Evolutionary conservation across 2,329 filamentous ascomycete species (phyloP).

Genomic region (Xylariales sp.): DNA sequence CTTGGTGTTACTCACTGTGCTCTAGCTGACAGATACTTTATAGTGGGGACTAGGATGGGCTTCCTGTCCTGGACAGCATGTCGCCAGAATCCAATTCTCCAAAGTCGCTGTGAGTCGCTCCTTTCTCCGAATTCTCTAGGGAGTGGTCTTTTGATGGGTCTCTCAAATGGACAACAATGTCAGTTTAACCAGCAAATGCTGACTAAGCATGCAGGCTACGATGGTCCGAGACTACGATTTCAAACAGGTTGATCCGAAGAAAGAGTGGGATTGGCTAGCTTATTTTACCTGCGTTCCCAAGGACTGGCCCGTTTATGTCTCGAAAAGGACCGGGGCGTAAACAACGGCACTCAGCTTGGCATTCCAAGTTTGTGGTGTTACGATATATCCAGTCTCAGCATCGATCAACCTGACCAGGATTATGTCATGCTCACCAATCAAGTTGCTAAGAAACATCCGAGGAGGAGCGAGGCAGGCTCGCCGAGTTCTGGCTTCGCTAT

Average conservation of each 20-base stretch:
- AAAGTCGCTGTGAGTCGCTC: slow-evolving; percentile 6
- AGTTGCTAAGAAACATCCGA: too few species aligned
- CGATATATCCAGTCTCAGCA: too few species aligned
- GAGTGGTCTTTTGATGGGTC: too few species aligned
- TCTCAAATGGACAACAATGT: too few species aligned
- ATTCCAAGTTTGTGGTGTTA: too few species aligned
- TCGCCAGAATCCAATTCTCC: slow-evolving; percentile 5
- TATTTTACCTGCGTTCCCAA: slow-evolving; percentile 10
- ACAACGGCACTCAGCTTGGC: background rate
- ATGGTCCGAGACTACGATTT: slow-evolving; percentile 6
- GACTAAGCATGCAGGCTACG: background rate
- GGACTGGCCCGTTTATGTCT: slow-evolving; percentile 5
- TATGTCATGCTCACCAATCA: too few species aligned
- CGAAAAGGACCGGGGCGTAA: background rate
- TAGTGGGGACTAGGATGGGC: slow-evolving; percentile 3
- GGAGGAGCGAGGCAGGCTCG: too few species aligned
- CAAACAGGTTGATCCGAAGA: slow-evolving; percentile 3
- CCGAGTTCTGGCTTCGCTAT: too few species aligned
- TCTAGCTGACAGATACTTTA: background rate
- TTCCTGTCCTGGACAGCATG: slow-evolving; percentile 8
- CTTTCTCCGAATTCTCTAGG: too few species aligned
- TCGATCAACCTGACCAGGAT: too few species aligned
- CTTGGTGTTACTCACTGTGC: background rate
- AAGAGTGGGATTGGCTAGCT: slow-evolving; percentile 3
- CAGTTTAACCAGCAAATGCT: background rate